Conservation (phyloP, 148 eudicot species). For the Rhododendron henanense region DNA sequence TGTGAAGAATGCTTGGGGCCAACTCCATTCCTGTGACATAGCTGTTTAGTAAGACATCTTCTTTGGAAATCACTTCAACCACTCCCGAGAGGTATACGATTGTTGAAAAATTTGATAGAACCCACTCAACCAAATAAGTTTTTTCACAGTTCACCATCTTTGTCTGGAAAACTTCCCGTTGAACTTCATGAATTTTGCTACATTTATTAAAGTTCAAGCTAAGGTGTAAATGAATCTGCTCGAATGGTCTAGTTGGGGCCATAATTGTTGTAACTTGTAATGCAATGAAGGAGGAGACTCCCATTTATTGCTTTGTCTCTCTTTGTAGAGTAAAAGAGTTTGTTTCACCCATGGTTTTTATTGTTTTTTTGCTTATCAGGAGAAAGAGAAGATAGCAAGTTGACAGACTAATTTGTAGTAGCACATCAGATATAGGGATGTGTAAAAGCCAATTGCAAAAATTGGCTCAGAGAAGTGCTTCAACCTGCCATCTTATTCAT, state of each 20-base stretch:
- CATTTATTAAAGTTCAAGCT: neutral
- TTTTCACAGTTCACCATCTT: neutral
- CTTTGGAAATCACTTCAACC: too few species aligned
- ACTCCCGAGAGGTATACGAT: too few species aligned
- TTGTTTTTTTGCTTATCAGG: neutral
- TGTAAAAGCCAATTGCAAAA: too few species aligned
- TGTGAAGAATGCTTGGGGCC: too few species aligned
- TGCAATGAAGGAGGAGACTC: neutral
- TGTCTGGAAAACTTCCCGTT: neutral
- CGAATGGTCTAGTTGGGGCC: neutral
- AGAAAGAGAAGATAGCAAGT: neutral
- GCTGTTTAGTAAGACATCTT: too few species aligned
- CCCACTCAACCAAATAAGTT: too few species aligned
- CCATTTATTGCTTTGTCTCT: neutral
- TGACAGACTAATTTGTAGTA: neutral
- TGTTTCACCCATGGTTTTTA: neutral
- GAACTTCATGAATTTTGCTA: neutral
- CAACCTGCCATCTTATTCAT: too few species aligned
- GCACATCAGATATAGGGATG: slow-evolving; percentile 24
- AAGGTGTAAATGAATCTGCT: neutral
- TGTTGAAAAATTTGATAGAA: too few species aligned
- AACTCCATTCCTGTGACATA: too few species aligned
- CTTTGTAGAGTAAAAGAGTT: neutral
- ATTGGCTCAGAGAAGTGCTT: too few species aligned
- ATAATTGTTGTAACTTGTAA: too few species aligned